Evolutionary conservation across 2,329 filamentous ascomycete species (phyloP), one percentile per base, ranked within the genome.

Genomic region (Colletotrichum cereale): DNA sequence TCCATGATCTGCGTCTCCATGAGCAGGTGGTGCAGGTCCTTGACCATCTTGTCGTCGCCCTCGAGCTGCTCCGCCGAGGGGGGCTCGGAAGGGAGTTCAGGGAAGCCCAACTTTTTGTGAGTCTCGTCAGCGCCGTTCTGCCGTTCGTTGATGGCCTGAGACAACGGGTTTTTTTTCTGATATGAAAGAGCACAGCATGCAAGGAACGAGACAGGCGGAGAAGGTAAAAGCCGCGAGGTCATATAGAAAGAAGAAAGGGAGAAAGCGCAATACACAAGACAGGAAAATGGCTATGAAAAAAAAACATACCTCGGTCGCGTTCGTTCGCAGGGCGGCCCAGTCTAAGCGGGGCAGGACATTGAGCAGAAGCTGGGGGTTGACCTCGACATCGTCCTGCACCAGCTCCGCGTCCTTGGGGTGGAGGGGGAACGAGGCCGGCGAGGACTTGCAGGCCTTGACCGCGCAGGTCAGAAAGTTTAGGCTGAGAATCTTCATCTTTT

Each of bases 381-480:
- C 82, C 66, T 96, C 93, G 73, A 95, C 85, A 76, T 97, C 93
- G 76, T 93, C 88, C 77, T 95, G 91, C 75, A 95, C 95, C 31
- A 99, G 91, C 81, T 97, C 95, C 63, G 94, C 95, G 78, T 98
- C 95, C 78, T 92, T 92, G 67, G 96, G 96, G 81, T 98, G 96
- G 21, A 99, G 88, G 2, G 96, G 96, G 79, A 97, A 98, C 31
- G 94, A 94, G 63, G 88, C 85, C 7, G 92, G 86, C 40, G 92
- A 91, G 68, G 90, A 89, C 84, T 97, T 97, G 92, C 96, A 99
- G 67, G 93, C 87, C 87, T 98, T 98, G 80, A 97, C 93, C 73
- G 96, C 96, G 86, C 96, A 99, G 78, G 94, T 96, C 75, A 98
- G 86, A 83, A 99, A 99, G 84, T 98, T 98, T 78, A 97, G 91